Base-by-base conservation (phyloP, 495 filamentous ascomycete species). In the Bryoglossum gracile region DNA sequence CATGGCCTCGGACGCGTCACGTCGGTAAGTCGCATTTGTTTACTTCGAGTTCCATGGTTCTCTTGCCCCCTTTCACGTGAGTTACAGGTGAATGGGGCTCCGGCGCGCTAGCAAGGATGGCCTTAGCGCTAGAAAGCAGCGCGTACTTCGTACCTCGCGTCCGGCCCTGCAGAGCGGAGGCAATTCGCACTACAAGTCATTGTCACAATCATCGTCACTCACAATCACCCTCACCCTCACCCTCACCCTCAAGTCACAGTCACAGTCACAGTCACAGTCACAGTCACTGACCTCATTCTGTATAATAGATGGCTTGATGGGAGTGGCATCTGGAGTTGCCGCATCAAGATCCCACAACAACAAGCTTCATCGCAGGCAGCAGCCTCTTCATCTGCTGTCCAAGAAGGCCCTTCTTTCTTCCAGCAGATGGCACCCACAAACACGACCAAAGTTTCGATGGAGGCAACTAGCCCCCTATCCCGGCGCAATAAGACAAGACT, bases 401-500 rank as follows among this genome's bases (percentile, higher is more conserved):
- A 42, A 25, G 28, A 38, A 24, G 18, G 9, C 37, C 24, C 26
- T 16, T 19, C 16, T 25, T 18, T 17, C 30, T 8, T 11, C 10
- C 24, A 39, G 8, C 53, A 41, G 14, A 54, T 51, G 42, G 53
- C 54, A 1, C 33, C 51, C 4, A 18, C 45, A n/a, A n/a, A 33
- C 3, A 14, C 48, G 8, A 51, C 51, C 41, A 47, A 53, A 37
- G 34, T 50, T 35, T 11, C 46, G 14, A 42, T 56, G n/a, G 49
- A 60, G 38, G 38, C 49, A 3, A 51, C 49, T 16, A 53, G 48
- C 33, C 57, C 57, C 24, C 49, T 34, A 47, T 46, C 47, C 14
- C 46, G 57, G 36, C 57, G 57, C 50, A 60, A 57, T 22, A 50
- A 58, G 40, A 49, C 45, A 21, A 56, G 56, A 50, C 45, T 60